phyloP scores from a whole-genome alignment of 495 filamentous ascomycete species.

The Jackrogersella minutella region DNA sequence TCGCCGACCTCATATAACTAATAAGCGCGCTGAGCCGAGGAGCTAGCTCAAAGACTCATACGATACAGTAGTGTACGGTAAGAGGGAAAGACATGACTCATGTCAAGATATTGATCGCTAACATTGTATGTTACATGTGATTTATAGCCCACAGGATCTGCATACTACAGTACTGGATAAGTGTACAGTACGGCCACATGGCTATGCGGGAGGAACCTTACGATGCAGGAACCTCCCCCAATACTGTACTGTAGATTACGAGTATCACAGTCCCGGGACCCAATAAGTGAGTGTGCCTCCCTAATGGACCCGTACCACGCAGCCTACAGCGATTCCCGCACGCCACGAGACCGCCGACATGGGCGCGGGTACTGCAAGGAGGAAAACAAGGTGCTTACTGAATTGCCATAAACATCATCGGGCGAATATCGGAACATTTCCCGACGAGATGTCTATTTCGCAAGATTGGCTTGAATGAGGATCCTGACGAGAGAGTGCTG shows the following conservation, averaged over 20 bases:
- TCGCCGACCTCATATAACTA: neutral
- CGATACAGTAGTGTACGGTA: neutral
- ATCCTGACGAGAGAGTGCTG: slow-evolving; percentile 33
- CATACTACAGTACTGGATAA: slow-evolving; percentile 5
- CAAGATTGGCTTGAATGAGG: slow-evolving; percentile 1
- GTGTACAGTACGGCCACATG: slow-evolving; percentile 29
- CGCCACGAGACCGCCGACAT: slow-evolving; percentile 20
- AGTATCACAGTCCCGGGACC: slow-evolving; percentile 16
- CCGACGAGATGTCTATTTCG: slow-evolving; percentile 2
- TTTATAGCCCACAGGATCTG: slow-evolving; percentile 1
- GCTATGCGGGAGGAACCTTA: slow-evolving; percentile 35
- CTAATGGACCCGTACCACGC: slow-evolving; percentile 11
- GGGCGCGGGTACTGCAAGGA: slow-evolving; percentile 19
- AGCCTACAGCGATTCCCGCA: slow-evolving; percentile 12
- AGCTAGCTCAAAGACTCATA: neutral
- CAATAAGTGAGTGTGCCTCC: slow-evolving; percentile 7
- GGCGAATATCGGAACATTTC: slow-evolving; percentile 18
- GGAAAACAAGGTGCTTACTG: slow-evolving; percentile 38
- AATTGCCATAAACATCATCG: slow-evolving; percentile 10
- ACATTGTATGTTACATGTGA: neutral
- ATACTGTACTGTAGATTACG: neutral
- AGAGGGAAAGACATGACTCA: neutral
- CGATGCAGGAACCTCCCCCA: slow-evolving; percentile 35
- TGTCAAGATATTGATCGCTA: neutral
- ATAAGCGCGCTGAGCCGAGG: slow-evolving; percentile 22